Evolutionary conservation across 208 protist species (phyloP).

Genomic region (Leptomonas seymouri): DNA sequence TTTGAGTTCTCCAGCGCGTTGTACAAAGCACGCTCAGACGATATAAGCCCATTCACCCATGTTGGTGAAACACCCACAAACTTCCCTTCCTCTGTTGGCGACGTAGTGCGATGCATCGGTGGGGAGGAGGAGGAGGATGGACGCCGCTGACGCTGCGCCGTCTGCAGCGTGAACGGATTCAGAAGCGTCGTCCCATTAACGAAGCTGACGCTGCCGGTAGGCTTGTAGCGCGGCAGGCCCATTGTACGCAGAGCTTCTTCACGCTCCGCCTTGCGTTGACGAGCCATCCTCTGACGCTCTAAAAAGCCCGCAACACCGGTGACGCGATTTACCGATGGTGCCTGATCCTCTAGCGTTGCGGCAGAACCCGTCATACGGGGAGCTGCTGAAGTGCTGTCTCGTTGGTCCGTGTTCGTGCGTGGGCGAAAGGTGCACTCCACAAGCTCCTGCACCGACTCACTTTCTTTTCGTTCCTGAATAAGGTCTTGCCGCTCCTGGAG

Average conservation of each 20-base stretch:
- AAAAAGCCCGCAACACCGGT: slow-evolving; percentile 63
- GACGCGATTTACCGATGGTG: slow-evolving; percentile 34
- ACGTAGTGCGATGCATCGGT: not conserved
- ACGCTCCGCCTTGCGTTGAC: slow-evolving; percentile 48
- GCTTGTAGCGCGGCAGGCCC: slow-evolving; percentile 25
- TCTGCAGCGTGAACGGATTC: slow-evolving; percentile 28
- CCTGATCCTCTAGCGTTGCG: not conserved
- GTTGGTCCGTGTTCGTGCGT: slow-evolving; percentile 44
- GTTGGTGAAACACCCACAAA: not conserved
- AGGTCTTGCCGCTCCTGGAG: slow-evolving; percentile 30
- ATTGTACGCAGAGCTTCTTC: slow-evolving; percentile 48
- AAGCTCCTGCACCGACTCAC: slow-evolving; percentile 52
- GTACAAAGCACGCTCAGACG: slow-evolving; percentile 27
- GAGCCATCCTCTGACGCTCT: slow-evolving; percentile 57
- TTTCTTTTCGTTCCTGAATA: slow-evolving; percentile 29
- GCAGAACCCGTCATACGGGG: not conserved
- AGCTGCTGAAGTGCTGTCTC: not conserved
- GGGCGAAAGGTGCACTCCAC: slow-evolving; percentile 86
- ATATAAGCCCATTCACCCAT: slow-evolving; percentile 5
- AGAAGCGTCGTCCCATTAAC: slow-evolving; percentile 7
- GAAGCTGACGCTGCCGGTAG: not conserved
- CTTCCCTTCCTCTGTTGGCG: not conserved
- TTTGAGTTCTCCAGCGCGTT: slow-evolving; percentile 12
- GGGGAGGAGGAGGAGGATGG: slow-evolving; percentile 3
- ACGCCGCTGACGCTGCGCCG: slow-evolving; percentile 9